Conservation (phyloP, 345 rosid genomes). For the Erodium maritimum region DNA sequence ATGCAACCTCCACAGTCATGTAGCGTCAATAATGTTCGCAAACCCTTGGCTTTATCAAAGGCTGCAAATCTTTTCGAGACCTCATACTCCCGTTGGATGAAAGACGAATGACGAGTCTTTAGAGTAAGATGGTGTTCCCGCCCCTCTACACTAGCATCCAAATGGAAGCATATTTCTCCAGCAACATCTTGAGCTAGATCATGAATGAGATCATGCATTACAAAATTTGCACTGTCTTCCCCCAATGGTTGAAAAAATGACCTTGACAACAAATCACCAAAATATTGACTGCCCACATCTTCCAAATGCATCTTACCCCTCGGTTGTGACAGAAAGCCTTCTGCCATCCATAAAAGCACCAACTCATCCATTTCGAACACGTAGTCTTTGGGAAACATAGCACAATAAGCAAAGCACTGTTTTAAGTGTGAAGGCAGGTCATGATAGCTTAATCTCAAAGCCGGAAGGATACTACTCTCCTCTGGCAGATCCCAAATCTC, state of each 20-base stretch:
- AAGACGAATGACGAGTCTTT: not conserved
- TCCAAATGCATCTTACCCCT: not conserved
- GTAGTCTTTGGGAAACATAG: constrained; percentile 12
- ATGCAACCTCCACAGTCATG: not conserved
- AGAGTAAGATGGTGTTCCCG: not conserved
- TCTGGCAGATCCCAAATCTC: not conserved
- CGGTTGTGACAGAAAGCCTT: not conserved
- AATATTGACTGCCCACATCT: not conserved
- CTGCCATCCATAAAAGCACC: constrained; percentile 14
- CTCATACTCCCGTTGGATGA: not conserved
- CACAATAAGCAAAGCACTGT: constrained; percentile 18
- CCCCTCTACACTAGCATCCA: not conserved
- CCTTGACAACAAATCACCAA: not conserved
- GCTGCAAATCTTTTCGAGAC: not conserved
- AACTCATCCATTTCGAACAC: constrained; percentile 11
- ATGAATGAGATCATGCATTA: constrained; percentile 6
- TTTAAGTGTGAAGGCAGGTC: constrained; percentile 19
- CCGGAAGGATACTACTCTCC: constrained; percentile 9
- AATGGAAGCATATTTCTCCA: not conserved
- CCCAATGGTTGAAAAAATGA: constrained; percentile 9
- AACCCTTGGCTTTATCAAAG: not conserved
- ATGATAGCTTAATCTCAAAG: constrained; percentile 11
- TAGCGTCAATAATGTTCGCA: not conserved
- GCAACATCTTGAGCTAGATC: not conserved
- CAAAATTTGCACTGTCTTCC: not conserved